Evolutionary conservation across 352 stramenopile genomes (phyloP).

Genomic region (Hyaloperonospora brassicae): DNA sequence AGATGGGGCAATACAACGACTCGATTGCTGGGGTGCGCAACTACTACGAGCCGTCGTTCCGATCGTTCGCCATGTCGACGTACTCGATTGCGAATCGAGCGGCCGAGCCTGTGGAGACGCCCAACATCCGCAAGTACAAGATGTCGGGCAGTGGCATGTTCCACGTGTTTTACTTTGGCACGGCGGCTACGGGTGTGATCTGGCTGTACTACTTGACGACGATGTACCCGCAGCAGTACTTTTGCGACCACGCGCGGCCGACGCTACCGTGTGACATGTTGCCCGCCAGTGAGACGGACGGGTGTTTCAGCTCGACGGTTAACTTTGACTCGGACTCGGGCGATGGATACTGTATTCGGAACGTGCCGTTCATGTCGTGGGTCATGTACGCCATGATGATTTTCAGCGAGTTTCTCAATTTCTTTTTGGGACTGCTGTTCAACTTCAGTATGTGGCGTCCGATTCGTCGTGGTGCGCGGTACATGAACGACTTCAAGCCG

Average conservation of each 20-base stretch:
- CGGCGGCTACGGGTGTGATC: constrained; percentile 48
- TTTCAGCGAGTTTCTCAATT: constrained; percentile 84
- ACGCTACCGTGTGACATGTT: constrained; percentile 60
- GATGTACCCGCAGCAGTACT: constrained; percentile 81
- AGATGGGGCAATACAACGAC: constrained; percentile 81
- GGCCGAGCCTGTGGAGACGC: constrained; percentile 78
- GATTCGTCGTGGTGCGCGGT: constrained; percentile 80
- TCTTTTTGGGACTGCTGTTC: constrained; percentile 80
- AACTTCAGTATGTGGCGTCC: constrained; percentile 89
- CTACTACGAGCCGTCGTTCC: constrained; percentile 86
- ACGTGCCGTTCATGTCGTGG: constrained; percentile 57
- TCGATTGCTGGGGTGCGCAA: constrained; percentile 62
- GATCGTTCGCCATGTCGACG: constrained; percentile 84
- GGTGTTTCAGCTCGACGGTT: constrained; percentile 56
- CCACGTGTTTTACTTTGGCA: constrained; percentile 83
- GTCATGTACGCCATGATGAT: constrained; percentile 84
- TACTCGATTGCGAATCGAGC: constrained; percentile 86
- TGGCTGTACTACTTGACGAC: constrained; percentile 75
- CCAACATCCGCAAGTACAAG: constrained; percentile 89
- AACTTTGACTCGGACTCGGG: constrained; percentile 58
- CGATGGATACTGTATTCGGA: constrained; percentile 76
- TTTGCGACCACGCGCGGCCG: constrained; percentile 58
- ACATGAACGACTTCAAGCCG: constrained; percentile 87
- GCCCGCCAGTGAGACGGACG: constrained; percentile 35
- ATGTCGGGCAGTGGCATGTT: constrained; percentile 82